Conservation (phyloP, 352 stramenopile species). For the Phytopythium kandeliae region DNA sequence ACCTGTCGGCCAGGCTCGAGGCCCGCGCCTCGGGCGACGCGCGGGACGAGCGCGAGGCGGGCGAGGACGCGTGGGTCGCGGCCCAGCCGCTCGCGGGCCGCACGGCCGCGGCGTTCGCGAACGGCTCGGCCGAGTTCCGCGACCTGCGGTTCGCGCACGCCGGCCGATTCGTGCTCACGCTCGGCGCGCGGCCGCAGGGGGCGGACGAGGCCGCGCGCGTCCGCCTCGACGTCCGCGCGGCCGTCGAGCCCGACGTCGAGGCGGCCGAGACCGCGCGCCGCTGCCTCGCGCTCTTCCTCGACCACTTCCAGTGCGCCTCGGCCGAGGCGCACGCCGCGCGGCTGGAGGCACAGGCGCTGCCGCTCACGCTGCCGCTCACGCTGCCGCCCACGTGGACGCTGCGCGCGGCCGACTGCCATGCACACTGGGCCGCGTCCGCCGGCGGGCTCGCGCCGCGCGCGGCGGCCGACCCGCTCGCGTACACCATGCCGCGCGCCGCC, state of each 20-base stretch:
- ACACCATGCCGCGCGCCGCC: constrained; percentile 26
- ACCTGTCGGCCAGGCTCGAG: no score
- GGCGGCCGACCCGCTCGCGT: constrained; percentile 16
- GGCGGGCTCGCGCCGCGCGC: constrained; percentile 23
- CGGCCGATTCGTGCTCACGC: constrained; percentile 37
- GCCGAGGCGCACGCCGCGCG: no score
- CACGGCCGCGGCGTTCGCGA: constrained; percentile 16
- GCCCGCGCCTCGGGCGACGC: no score
- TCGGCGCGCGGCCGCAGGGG: constrained; percentile 15
- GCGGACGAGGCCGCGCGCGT: constrained; percentile 35
- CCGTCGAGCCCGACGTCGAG: constrained; percentile 18
- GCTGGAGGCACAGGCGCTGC: no score
- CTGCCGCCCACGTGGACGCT: constrained; percentile 15
- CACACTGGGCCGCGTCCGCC: constrained; percentile 29
- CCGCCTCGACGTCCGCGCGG: constrained; percentile 33
- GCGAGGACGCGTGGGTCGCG: no score
- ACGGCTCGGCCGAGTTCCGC: constrained; percentile 31
- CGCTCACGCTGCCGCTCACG: no score
- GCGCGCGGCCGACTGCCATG: constrained; percentile 23
- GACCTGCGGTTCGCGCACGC: constrained; percentile 30
- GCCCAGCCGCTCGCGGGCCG: background rate
- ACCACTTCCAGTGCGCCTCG: constrained; percentile 26
- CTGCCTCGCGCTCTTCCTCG: constrained; percentile 29
- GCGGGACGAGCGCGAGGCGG: no score
- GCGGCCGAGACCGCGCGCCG: constrained; percentile 13